These are phyloP conservation scores for Suillus discolor DNA, from an alignment of 768 basidiomycete genomes.

Conservation along the genomic window DNA sequence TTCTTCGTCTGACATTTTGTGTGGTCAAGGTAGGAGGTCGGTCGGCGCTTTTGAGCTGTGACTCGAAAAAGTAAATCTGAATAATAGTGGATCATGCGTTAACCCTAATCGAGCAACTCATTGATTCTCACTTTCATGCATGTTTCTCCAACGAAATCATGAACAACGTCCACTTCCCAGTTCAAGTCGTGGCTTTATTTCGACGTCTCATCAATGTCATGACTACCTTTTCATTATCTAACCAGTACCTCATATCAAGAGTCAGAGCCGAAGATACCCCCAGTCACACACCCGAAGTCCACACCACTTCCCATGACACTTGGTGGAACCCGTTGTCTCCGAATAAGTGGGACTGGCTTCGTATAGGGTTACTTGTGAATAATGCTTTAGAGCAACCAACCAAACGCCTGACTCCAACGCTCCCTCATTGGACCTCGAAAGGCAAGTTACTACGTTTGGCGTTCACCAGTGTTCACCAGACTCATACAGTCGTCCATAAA, in stretches of 20 bases:
- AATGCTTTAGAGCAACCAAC: neutral
- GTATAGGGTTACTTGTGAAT: conserved; percentile 4
- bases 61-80: conserved; percentile 1
- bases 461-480: neutral
- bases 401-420: neutral
- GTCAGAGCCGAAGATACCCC: conserved; percentile 10
- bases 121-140: neutral
- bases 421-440: neutral
- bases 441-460: neutral
- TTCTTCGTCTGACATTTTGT: conserved; percentile 69
- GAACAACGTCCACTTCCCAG: conserved; percentile 53
- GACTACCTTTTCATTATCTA: conserved; percentile 69
- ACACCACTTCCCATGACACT: neutral
- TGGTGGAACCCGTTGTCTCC: conserved; percentile 4
- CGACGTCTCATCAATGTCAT: conserved; percentile 69
- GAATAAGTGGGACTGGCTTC: conserved; percentile 10
- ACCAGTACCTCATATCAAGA: conserved; percentile 53
- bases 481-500: neutral
- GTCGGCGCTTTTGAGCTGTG: neutral
- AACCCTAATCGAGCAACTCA: neutral
- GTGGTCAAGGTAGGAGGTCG: conserved; percentile 6
- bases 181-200: conserved; percentile 60
- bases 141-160: conserved; percentile 26
- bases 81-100: neutral
- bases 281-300: neutral